Conservation (phyloP, 441 rosid genomes). For the Iberis amara region DNA sequence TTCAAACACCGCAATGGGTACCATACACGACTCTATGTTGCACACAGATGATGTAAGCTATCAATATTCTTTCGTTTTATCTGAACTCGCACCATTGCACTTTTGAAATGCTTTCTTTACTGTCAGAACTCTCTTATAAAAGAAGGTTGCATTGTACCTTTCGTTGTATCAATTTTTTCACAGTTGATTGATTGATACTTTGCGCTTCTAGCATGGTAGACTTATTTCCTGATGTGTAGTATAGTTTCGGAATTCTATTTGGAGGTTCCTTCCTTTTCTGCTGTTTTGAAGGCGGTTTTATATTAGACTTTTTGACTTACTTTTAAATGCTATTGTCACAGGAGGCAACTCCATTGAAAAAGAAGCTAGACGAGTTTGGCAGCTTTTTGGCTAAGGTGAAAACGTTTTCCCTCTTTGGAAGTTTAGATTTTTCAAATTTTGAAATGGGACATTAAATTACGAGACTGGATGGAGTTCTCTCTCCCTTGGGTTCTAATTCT, state of each 20-base stretch:
- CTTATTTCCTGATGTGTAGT: conserved; percentile 15
- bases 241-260: conserved; percentile 5
- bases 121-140: conserved; percentile 5
- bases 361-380: conserved; percentile 96
- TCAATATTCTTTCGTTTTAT: conserved; percentile 20
- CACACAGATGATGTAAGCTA: conserved; percentile 78
- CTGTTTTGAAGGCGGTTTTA: conserved; percentile 5
- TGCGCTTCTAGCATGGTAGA: background rate
- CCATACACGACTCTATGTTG: conserved; percentile 94
- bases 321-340: conserved; percentile 37
- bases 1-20: conserved; percentile 95
- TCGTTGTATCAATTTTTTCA: conserved; percentile 5
- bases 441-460: background rate
- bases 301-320: conserved; percentile 10
- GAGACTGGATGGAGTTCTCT: conserved; percentile 10
- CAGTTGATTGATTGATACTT: conserved; percentile 1
- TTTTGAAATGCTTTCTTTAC: conserved; percentile 8
- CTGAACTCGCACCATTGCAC: conserved; percentile 17
- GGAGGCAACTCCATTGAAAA: conserved; percentile 95
- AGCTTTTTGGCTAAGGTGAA: conserved; percentile 95
- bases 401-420: conserved; percentile 9
- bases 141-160: conserved; percentile 3
- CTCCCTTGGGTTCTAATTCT: conserved; percentile 15
- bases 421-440: background rate
- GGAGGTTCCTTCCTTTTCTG: conserved; percentile 1